These are phyloP conservation scores for Fusarium bactridioides DNA, from an alignment of 2,329 filamentous ascomycete species.

Conservation along the genomic window DNA sequence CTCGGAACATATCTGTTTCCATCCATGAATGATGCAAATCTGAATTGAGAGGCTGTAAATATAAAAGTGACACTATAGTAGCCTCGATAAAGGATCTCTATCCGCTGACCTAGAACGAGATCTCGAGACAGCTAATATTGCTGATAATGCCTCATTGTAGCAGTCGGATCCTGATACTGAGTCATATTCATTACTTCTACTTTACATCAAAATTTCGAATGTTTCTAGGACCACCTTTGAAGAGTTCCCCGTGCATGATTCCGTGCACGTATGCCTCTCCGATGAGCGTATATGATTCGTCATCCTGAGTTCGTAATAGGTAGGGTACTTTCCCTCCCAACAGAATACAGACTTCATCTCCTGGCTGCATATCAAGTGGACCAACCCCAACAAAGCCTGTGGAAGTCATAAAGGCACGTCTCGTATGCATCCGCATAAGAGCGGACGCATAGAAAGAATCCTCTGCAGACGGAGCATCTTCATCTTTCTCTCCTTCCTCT, in stretches of 20 bases:
- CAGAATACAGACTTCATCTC: neutral
- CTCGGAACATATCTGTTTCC: neutral
- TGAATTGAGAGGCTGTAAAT: fast-evolving
- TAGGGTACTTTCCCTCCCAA: neutral
- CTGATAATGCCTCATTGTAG: neutral
- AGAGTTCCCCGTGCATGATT: neutral
- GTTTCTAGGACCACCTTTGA: neutral
- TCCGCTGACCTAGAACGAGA: fast-evolving
- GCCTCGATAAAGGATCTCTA: neutral
- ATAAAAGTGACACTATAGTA: neutral
- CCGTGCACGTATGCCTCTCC: neutral
- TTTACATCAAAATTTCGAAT: neutral
- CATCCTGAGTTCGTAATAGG: neutral
- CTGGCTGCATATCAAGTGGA: neutral
- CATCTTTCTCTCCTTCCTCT: neutral
- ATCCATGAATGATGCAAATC: no score
- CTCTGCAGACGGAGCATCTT: no score
- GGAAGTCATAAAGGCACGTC: neutral
- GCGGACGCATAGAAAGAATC: neutral
- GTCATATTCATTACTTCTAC: neutral
- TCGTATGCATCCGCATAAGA: neutral
- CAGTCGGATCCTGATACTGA: neutral
- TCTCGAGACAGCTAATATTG: neutral
- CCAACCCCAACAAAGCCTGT: neutral
- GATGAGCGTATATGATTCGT: neutral